Base-by-base conservation (phyloP, 768 basidiomycete genomes). In the Fomitopsis pulvina region DNA sequence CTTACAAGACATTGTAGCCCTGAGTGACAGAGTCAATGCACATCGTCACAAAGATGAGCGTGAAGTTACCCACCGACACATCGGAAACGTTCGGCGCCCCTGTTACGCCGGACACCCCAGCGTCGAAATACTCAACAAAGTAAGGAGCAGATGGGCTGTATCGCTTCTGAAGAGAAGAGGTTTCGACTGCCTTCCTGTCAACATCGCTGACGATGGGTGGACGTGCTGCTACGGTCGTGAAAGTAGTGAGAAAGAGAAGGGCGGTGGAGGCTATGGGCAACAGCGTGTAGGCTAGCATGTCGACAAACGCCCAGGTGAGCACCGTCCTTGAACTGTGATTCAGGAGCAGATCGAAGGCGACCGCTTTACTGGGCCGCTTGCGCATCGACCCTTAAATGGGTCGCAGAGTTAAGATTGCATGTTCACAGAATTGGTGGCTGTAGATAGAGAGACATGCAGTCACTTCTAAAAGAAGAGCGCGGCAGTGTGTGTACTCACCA, bases 61-160 rank as follows among this genome's bases (percentile, higher is more conserved):
- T 20, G 25, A 18, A 45, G 12, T n/a, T 12, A 45, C 61, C 24
- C 34, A 71, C 72, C 48, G 56, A 56, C 40, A 73, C 52, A 22
- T 65, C 54, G 3, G 64, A 60, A 30, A 61, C 59, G 20, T 60
- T 46, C 4, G 71, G 72, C 9, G 71, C 71, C 1, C 70, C 69
- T 18, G 66, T 69, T n/a, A 63, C 56, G 2, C 70, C 69, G 18
- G 68, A 59, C n/a, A 66, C 60, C 49, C 55, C 69, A 56, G 63
- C 57, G 54, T 74, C 71, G 44, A 62, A 65, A 48, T 74, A 71
- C 27, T 66, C 60, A 4, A 73, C 72, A 46, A 67, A 75, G 51
- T 67, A 67, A 1, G 73, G 73, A 2, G 70, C 61, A 8, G 60
- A 63, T 2, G 59, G 57, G 11, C 57, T 50, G 14, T 52, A 28